Evolutionary conservation across 805 yeast genomes (phyloP), one percentile per base, ranked within the genome.

Genomic region (Schwanniomyces occidentalis): DNA sequence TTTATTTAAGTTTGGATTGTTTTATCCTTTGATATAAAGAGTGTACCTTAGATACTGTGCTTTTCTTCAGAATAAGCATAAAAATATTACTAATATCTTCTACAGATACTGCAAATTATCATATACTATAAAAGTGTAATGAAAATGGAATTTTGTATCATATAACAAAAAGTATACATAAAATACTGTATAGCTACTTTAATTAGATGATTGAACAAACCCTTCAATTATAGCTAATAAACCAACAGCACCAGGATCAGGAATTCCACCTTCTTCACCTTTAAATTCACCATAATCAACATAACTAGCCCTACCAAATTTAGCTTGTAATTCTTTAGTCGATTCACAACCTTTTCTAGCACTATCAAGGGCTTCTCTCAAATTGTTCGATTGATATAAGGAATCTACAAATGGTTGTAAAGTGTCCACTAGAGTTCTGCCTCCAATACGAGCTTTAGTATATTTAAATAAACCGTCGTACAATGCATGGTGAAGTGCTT

Each of bases 231-330:
- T 54, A 16, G 75, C 85, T 22, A 80, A 84, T 16, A 90, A 65
- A 3, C 97, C 97, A 38, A 87, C 78, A 2, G 97, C 96, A 45
- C 98, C 97, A 4, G 98, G 96, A 51, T 90, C 98, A 2, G 96
- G 95, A 19, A 89, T 70, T n/a, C 85, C 86, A 16, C 86, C 88
- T 51, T 71, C 72, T 24, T 68, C 71, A 24, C 61, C 71, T 36
- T 67, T 63, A 47, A 80, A 73, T 34, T 76, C 83, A 8, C 71
- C 78, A 40, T 77, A 78, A 42, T 72, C 71, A 17, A 90, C 96
- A 55, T 90, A 91, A 4, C 95, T 83, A 12, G 98, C 96, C 52
- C 98, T 78, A 19, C 98, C 98, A 48, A 91, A 88, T 49, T 82
- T 82, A 27, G 97, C 97, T 45, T 78, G 82, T 45, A 85, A 63